These are phyloP conservation scores for Westerdykella aurantiaca DNA, from an alignment of 2,329 filamentous ascomycete genomes.

Conservation along the genomic window DNA sequence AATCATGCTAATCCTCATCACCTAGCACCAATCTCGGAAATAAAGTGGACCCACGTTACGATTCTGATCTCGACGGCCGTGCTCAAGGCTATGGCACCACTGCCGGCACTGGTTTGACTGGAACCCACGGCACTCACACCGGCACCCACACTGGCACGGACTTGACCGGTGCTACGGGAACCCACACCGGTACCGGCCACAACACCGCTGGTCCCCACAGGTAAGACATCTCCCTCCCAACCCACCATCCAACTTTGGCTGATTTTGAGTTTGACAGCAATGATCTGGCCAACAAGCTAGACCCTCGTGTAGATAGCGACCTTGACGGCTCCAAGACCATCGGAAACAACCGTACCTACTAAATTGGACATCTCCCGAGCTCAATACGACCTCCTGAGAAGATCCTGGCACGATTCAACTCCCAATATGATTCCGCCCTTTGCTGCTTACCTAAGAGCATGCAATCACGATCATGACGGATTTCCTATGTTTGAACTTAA, in stretches of 20 bases:
- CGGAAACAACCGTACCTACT: slow-evolving; percentile 23
- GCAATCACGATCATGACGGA: no score
- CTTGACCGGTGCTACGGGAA: slow-evolving; percentile 19
- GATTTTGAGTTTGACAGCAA: neutral
- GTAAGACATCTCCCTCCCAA: neutral
- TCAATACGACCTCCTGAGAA: no score
- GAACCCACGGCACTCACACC: slow-evolving; percentile 1
- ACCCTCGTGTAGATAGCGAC: slow-evolving; percentile 35
- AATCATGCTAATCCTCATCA: no score
- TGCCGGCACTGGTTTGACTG: neutral
- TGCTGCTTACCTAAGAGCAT: no score
- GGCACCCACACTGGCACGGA: slow-evolving; percentile 21
- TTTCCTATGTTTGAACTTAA: no score
- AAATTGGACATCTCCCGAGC: no score
- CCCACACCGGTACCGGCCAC: slow-evolving; percentile 4
- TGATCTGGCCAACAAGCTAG: slow-evolving; percentile 32
- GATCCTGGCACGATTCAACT: no score
- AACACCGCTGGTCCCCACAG: slow-evolving; percentile 28
- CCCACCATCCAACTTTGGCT: no score
- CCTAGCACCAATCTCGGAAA: no score
- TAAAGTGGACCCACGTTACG: no score
- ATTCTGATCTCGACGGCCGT: neutral
- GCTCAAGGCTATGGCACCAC: slow-evolving; percentile 1
- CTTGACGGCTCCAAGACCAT: slow-evolving; percentile 28
- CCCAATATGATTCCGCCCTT: no score